Evolutionary conservation across 2,329 filamentous ascomycete genomes (phyloP), one percentile per base, ranked within the genome.

Genomic region (Aspergillus udagawae): DNA sequence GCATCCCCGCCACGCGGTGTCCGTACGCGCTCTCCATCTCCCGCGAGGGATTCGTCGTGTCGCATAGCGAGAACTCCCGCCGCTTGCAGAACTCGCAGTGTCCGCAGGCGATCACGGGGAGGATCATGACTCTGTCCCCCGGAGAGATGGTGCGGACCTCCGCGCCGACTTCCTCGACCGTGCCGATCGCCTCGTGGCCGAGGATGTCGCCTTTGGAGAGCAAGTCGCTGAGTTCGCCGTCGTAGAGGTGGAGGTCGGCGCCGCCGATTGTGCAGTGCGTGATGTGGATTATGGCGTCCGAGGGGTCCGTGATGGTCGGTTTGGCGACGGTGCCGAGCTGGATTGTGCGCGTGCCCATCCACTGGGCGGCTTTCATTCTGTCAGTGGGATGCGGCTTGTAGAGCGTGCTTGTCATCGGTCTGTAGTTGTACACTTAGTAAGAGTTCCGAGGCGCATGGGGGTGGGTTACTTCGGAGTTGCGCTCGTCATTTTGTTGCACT

Each of bases 181-280:
- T 44, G 0, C 68, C 69, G 53, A 70, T 70, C 14, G 68, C 69
- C 53, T 72, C 69, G 53, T 70, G 66, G 47, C 66, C 66, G 50
- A 72, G 48, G 47, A 72, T 71, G 35, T 66, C 59, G 21, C 67
- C 68, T 45, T 66, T 64, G 50, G 64, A 23, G 67, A 72, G 70
- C 12, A 54, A 58, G 25, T 63, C 57, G 51, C 71, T 66, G 25
- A 70, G 55, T 27, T 70, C 67, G 32, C 70, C 70, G 17, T 60
- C 63, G 52, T 71, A 71, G 42, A 73, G 64, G 50, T 73, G 69
- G 3, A 73, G 60, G 51, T 73, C 70, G 0, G 70, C 69, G 28
- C 71, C 68, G 52, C 68, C 71, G 53, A 73, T 73, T 12, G 65
- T 67, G 51, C 64, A 67, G 55, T 73, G 70, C 0, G 71, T 73